Evolutionary conservation across 306 rosid genomes (phyloP).

Genomic region (Medicago lupulina): DNA sequence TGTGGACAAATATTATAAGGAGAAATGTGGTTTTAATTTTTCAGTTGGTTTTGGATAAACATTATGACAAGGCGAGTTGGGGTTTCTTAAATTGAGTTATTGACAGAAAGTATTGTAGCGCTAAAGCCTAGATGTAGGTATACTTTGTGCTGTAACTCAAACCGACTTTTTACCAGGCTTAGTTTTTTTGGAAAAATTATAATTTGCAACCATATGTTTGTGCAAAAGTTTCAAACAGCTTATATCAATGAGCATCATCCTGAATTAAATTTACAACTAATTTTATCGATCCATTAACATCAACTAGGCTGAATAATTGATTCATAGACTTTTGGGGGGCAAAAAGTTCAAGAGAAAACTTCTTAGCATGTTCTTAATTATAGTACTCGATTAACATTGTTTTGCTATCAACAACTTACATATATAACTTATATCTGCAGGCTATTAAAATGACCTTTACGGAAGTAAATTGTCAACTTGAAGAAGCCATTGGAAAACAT

Average conservation of each 20-base stretch:
- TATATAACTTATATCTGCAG: slow-evolving; percentile 60
- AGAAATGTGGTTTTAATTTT: slow-evolving; percentile 26
- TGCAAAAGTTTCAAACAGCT: slow-evolving; percentile 9
- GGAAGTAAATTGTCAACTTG: slow-evolving; percentile 60
- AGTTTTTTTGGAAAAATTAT: background rate
- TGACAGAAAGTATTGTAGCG: slow-evolving; percentile 12
- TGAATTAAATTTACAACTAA: slow-evolving; percentile 26
- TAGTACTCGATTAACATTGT: slow-evolving; percentile 32
- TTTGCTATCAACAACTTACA: slow-evolving; percentile 39
- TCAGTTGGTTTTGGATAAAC: slow-evolving; percentile 17
- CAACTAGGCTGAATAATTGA: slow-evolving; percentile 1
- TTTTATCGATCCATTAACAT: background rate
- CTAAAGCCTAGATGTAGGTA: background rate
- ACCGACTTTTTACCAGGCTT: slow-evolving; percentile 9
- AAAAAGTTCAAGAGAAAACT: slow-evolving; percentile 25
- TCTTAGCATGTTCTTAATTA: background rate
- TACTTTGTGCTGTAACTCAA: background rate
- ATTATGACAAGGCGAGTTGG: background rate
- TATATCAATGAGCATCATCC: slow-evolving; percentile 21
- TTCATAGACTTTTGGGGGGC: background rate
- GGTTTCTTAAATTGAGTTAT: slow-evolving; percentile 16
- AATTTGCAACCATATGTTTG: slow-evolving; percentile 14
- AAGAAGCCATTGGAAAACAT: slow-evolving; percentile 74
- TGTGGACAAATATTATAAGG: background rate
- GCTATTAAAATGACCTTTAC: slow-evolving; percentile 58